Conservation (phyloP, 2,329 filamentous ascomycete species). For the Metarhizium humberi region DNA sequence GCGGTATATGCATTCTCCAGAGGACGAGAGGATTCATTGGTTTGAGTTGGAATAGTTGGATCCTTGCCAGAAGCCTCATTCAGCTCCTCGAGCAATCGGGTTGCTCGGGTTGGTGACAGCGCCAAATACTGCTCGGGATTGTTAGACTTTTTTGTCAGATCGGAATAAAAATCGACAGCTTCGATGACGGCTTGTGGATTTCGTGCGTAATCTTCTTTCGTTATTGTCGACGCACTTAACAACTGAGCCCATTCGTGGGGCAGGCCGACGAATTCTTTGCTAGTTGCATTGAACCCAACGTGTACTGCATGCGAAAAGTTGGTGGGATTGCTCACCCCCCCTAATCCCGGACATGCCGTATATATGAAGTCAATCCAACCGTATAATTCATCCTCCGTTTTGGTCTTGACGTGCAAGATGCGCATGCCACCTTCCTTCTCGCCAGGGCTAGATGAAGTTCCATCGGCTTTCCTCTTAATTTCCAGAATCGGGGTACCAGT, state of each 20-base stretch:
- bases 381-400: conserved; percentile 90
- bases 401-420: conserved; percentile 82
- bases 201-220: conserved; percentile 94
- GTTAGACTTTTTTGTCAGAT: conserved; percentile 65
- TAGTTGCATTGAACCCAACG: conserved; percentile 89
- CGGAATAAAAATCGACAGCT: conserved; percentile 74
- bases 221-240: conserved; percentile 88
- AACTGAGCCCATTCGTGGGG: conserved; percentile 94
- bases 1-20: neutral
- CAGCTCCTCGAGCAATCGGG: conserved; percentile 32
- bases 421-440: conserved; percentile 71
- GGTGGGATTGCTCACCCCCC: conserved; percentile 92
- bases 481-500: conserved; percentile 89
- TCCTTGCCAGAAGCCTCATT: conserved; percentile 43
- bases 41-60: neutral
- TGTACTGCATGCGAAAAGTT: conserved; percentile 95
- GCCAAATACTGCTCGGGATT: conserved; percentile 56
- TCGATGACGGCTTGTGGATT: conserved; percentile 80
- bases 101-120: conserved; percentile 56
- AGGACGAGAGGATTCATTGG: neutral
- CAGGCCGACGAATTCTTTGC: conserved; percentile 84
- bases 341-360: conserved; percentile 92
- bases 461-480: conserved; percentile 66
- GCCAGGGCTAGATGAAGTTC: conserved; percentile 57
- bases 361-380: conserved; percentile 98